These are phyloP conservation scores for Alternaria triticimaculans DNA, from an alignment of 2,329 filamentous ascomycete species.

Conservation along the genomic window DNA sequence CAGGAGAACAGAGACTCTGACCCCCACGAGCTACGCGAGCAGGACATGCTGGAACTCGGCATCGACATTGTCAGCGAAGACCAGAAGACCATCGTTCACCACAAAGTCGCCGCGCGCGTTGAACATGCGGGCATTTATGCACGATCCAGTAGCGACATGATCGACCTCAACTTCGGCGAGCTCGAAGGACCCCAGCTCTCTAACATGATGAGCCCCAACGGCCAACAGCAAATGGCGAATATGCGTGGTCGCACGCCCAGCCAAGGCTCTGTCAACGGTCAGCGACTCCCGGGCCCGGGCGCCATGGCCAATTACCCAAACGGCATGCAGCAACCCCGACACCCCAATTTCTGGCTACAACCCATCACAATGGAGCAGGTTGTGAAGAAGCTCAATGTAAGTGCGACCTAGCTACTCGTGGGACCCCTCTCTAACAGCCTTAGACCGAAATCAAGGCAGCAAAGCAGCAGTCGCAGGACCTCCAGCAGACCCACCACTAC, in stretches of 20 bases:
- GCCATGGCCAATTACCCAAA: constrained; percentile 64
- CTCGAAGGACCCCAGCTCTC: constrained; percentile 79
- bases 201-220: constrained; percentile 68
- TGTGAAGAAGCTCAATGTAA: constrained; percentile 82
- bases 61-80: constrained; percentile 99
- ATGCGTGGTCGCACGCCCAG: constrained; percentile 69
- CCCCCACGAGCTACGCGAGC: constrained; percentile 88
- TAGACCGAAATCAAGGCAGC: constrained; percentile 91
- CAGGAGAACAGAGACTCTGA: constrained; percentile 96
- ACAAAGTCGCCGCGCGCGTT: constrained; percentile 96
- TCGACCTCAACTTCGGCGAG: constrained; percentile 92
- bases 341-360: constrained; percentile 82
- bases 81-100: constrained; percentile 97
- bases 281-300: constrained; percentile 64
- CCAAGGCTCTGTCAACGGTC: constrained; percentile 66
- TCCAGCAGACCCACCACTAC: constrained; percentile 82
- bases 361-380: constrained; percentile 94
- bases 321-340: constrained; percentile 72
- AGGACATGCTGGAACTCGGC: constrained; percentile 90
- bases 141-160: constrained; percentile 70
- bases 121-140: constrained; percentile 89
- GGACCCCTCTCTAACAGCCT: constrained; percentile 19
- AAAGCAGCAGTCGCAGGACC: constrained; percentile 83
- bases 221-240: constrained; percentile 68
- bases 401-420: constrained; percentile 41